These are phyloP conservation scores for Silene conica DNA, from an alignment of 148 eudicot species.

Conservation along the genomic window DNA sequence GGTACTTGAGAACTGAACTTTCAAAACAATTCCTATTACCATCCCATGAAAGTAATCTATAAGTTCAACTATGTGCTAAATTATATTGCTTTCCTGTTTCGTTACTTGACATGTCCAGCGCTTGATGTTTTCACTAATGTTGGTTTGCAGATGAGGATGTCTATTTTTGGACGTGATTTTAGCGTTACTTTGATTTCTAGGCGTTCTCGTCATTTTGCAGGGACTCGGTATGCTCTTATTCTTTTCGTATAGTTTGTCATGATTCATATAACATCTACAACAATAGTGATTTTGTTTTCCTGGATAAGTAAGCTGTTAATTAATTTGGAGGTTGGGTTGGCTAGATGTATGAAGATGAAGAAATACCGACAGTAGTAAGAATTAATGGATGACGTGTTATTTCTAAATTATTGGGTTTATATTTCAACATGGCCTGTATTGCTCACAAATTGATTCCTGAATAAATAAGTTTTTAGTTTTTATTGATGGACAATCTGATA, in stretches of 20 bases:
- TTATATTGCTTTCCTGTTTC: not conserved
- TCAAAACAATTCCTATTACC: not conserved
- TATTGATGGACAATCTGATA: not conserved
- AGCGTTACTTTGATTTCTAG: constrained; percentile 80
- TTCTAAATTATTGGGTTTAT: not conserved
- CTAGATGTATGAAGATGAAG: not conserved
- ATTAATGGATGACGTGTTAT: not conserved
- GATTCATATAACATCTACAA: not conserved
- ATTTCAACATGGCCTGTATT: not conserved
- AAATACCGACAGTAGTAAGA: not conserved
- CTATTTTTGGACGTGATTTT: constrained; percentile 92
- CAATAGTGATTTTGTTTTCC: not conserved
- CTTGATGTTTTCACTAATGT: not conserved
- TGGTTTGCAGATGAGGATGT: constrained; percentile 57
- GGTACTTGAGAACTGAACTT: not conserved
- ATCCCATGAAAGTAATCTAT: not conserved
- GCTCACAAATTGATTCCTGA: not conserved
- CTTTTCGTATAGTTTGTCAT: not conserved
- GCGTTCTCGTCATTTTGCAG: constrained; percentile 98
- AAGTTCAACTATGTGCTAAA: not conserved
- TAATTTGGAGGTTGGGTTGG: constrained; percentile 3
- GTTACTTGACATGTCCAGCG: not conserved
- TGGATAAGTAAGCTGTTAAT: not conserved
- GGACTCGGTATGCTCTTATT: constrained; percentile 66
- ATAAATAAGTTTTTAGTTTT: not conserved